phyloP scores from a whole-genome alignment of 2,329 filamentous ascomycete species.

The Aspergillus bombycis region DNA sequence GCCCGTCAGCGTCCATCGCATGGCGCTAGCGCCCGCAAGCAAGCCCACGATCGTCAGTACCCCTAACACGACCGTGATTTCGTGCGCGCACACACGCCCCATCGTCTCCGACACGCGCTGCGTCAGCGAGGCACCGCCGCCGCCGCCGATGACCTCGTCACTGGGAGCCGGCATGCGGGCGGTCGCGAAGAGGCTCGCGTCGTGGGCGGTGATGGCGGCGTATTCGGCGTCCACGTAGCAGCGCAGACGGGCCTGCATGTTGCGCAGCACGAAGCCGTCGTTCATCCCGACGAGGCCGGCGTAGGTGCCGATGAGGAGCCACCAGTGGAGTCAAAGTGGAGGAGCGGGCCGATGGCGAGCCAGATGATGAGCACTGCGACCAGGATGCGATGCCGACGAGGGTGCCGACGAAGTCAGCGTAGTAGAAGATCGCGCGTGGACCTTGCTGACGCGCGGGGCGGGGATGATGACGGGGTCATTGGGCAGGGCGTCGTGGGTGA shows the following conservation, averaged over 20 bases:
- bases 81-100: not conserved
- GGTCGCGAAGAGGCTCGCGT: not conserved
- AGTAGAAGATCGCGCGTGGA: conserved; percentile 42
- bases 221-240: conserved; percentile 19
- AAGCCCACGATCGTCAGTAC: conserved; percentile 24
- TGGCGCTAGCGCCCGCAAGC: conserved; percentile 27
- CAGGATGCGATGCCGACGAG: conserved; percentile 44
- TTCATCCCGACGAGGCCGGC: conserved; percentile 49
- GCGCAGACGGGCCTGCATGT: conserved; percentile 38
- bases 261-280: conserved; percentile 50
- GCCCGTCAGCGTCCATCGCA: conserved; percentile 34
- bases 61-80: not conserved
- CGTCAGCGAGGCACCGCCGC: not conserved
- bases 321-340: conserved; percentile 49
- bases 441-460: conserved; percentile 30
- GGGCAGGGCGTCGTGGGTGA: not conserved
- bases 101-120: not conserved
- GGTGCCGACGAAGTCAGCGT: conserved; percentile 44
- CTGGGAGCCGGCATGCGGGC: not conserved
- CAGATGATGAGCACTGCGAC: conserved; percentile 41
- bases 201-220: not conserved
- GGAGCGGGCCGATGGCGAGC: conserved; percentile 42
- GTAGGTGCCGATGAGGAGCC: conserved; percentile 52
- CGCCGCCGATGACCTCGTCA: not conserved
- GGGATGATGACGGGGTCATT: conserved; percentile 8